Base-by-base conservation (phyloP, 441 rosid species). In the Macaranga tanarius region DNA sequence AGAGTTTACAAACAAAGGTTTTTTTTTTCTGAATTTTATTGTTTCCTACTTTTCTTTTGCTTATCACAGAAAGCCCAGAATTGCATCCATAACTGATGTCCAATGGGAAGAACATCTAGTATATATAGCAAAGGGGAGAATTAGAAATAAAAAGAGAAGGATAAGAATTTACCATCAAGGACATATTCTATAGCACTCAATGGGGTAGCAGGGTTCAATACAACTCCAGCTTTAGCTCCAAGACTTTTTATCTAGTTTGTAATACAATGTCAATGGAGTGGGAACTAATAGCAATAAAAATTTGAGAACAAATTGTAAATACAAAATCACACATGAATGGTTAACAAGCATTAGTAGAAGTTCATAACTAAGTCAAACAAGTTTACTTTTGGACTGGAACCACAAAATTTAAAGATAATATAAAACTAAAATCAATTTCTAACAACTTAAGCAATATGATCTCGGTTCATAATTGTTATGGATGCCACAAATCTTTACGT, bases 181-280 rank as follows among this genome's bases (percentile, higher is more conserved):
- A 91, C 88, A 78, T 88, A 91, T 57, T 95, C 99, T 72, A 95
- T 89, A 25, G 96, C 72, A 75, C 62, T 91, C 79, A 95, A 81
- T 57, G 98, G 90, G 72, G 99, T 91, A 60, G 77, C 99, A 51
- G 98, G 98, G 81, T 95, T 95, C 72, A 95, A 76, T 51, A 93
- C 99, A 66, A 93, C 99, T 83, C 99, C 99, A 79, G 99, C 98
- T 84, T 95, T 95, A 65, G 98, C 98, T 11, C 99, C 98, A 74
- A 93, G 85, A 82, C 73, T 56, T 82, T 95, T 95, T 28, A 95
- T 88, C 99, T 95, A 81, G 45, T 75, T 76, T 34, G 51, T 15
- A 56, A 69, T 42, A 74, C 52, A 67, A 78, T 70, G 38, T 22
- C 23, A 58, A 75, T 65, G 34, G n/a, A 50, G 72, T 59, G 47